A percentile compares a stretch with the other conserved stretches of the same genome.
phyloP scores from a whole-genome alignment of 371 early-diverging fungal genomes.

The Entomophthora muscae region DNA sequence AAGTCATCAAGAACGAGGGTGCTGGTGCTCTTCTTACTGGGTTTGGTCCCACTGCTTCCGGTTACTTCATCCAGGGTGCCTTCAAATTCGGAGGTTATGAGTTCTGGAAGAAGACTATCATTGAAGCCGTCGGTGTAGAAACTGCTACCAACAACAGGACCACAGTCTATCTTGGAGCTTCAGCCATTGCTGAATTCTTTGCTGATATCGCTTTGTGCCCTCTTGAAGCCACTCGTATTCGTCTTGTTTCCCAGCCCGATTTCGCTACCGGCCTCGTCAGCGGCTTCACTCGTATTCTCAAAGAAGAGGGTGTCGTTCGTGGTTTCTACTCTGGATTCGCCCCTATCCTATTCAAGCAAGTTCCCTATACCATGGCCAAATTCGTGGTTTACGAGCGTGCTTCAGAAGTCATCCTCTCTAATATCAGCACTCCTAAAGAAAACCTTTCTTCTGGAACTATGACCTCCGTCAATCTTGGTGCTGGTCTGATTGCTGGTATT shows the following conservation, averaged over 20 bases:
- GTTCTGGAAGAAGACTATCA: constrained; percentile 66
- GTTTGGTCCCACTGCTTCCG: constrained; percentile 47
- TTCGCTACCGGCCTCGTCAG: constrained; percentile 43
- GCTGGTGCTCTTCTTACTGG: constrained; percentile 70
- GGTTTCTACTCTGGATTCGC: constrained; percentile 65
- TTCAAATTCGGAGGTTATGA: constrained; percentile 90
- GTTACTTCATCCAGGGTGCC: constrained; percentile 75
- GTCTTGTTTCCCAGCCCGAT: constrained; percentile 52
- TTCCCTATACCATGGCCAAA: constrained; percentile 90
- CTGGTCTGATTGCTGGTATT: constrained; percentile 83
- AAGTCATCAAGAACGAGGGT: constrained; percentile 65
- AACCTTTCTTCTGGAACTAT: constrained; percentile 22
- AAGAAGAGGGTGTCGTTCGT: constrained; percentile 45
- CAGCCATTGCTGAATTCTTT: constrained; percentile 82
- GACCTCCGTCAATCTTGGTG: constrained; percentile 61
- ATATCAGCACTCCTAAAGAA: constrained; percentile 29
- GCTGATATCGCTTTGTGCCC: constrained; percentile 80
- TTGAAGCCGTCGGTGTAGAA: constrained; percentile 51
- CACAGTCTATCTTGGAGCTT: constrained; percentile 59
- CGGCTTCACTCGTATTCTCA: constrained; percentile 38
- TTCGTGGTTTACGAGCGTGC: constrained; percentile 77
- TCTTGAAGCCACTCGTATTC: constrained; percentile 59
- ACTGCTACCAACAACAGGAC: constrained; percentile 64
- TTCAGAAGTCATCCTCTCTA: constrained; percentile 27
- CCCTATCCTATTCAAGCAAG: constrained; percentile 55